phyloP scores from a whole-genome alignment of 2,329 filamentous ascomycete species.

The Plenodomus tracheiphilus region DNA sequence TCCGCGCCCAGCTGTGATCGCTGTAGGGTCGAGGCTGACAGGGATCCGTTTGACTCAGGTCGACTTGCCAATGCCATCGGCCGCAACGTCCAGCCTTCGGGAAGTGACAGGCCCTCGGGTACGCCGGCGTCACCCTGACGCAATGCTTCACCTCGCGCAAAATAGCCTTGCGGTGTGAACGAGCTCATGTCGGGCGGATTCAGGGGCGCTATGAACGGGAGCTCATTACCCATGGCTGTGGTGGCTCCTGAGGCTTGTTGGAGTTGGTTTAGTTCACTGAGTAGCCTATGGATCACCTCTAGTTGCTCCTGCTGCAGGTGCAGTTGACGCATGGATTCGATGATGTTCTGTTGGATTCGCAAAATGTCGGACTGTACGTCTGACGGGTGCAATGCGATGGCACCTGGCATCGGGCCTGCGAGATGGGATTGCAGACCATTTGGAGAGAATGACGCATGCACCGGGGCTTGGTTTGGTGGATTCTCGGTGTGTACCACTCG shows the following conservation, averaged over 20 bases:
- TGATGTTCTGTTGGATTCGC: conserved; percentile 43
- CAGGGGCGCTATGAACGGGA: conserved; percentile 28
- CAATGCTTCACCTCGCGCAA: conserved; percentile 35
- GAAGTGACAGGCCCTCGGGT: conserved; percentile 41
- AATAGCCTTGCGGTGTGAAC: conserved; percentile 37
- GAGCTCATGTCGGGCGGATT: conserved; percentile 22
- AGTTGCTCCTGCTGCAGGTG: conserved; percentile 40
- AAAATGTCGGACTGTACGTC: conserved; percentile 43
- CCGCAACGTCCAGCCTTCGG: conserved; percentile 43
- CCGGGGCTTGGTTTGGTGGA: conserved; percentile 18
- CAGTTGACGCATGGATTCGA: conserved; percentile 40
- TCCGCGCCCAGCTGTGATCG: neutral
- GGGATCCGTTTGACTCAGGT: neutral
- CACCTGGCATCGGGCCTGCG: conserved; percentile 19
- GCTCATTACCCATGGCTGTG: conserved; percentile 26
- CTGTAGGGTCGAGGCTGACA: neutral
- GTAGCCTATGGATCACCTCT: conserved; percentile 36
- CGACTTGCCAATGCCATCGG: conserved; percentile 34
- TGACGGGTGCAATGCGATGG: conserved; percentile 31
- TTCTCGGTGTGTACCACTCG: conserved; percentile 26
- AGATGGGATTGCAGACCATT: conserved; percentile 9
- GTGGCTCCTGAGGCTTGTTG: conserved; percentile 34
- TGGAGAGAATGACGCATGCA: conserved; percentile 9
- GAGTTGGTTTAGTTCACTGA: conserved; percentile 37
- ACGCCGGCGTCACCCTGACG: conserved; percentile 41